A percentile compares a stretch with the other conserved stretches of the same genome.
Evolutionary conservation across 495 filamentous ascomycete species (phyloP).

Genomic region (Hapsidospora chrysogenum): DNA sequence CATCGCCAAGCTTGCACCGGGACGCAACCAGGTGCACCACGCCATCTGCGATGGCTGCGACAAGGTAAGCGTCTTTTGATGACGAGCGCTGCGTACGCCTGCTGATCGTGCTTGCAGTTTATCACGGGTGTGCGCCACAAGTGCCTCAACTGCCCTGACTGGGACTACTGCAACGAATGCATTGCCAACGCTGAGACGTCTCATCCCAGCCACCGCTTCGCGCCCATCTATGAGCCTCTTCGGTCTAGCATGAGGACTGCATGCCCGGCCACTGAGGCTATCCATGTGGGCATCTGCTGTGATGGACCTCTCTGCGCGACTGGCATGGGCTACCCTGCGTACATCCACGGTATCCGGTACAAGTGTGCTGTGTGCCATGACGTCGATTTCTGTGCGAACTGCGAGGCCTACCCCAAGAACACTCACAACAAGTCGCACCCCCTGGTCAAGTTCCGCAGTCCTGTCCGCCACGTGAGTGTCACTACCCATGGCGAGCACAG

Average conservation of each 20-base stretch:
- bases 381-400: constrained; percentile 87
- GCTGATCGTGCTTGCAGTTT: no score
- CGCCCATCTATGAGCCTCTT: constrained; percentile 68
- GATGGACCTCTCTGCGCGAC: constrained; percentile 80
- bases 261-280: constrained; percentile 20
- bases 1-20: constrained; percentile 53
- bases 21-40: constrained; percentile 64
- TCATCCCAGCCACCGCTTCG: constrained; percentile 82
- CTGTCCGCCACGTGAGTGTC: constrained; percentile 76
- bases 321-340: constrained; percentile 33
- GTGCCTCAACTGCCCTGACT: constrained; percentile 93
- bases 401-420: constrained; percentile 75
- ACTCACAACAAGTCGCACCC: constrained; percentile 87
- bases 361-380: constrained; percentile 97
- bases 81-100: no score
- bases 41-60: constrained; percentile 95
- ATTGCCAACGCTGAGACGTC: constrained; percentile 41
- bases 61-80: no score
- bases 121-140: constrained; percentile 91
- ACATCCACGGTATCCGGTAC: constrained; percentile 77
- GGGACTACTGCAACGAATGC: constrained; percentile 87
- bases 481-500: constrained; percentile 66
- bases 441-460: constrained; percentile 91
- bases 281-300: constrained; percentile 80
- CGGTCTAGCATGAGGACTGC: constrained; percentile 25